phyloP scores from a whole-genome alignment of 163 green algal species.

The Chlamydomonas reinhardtii region DNA sequence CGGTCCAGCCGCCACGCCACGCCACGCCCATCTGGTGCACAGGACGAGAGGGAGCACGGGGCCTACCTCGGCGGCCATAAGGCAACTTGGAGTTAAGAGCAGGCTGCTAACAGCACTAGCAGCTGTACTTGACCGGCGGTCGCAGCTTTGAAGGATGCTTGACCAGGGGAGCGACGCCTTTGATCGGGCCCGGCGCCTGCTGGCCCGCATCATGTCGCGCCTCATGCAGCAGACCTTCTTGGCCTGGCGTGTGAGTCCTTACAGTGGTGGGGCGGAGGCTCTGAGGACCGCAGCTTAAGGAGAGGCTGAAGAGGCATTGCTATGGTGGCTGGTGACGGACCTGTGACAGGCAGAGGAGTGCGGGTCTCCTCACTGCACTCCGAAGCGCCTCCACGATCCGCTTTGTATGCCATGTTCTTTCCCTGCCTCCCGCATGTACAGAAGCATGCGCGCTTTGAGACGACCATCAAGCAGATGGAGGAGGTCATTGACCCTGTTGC shows the following conservation, averaged over 20 bases:
- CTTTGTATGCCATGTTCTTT: too few species aligned
- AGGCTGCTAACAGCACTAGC: too few species aligned
- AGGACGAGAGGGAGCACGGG: too few species aligned
- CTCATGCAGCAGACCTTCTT: background rate
- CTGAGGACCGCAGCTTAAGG: too few species aligned
- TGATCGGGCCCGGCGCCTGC: background rate
- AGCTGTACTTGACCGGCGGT: too few species aligned
- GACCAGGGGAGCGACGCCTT: background rate
- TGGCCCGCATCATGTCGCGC: background rate
- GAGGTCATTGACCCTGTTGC: constrained; percentile 23
- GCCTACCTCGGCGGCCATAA: too few species aligned
- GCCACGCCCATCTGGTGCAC: too few species aligned
- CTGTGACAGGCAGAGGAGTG: background rate
- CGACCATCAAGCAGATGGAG: constrained; percentile 3
- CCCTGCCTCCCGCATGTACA: background rate
- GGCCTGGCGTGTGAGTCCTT: background rate
- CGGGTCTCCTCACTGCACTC: too few species aligned
- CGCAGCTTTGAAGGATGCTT: background rate
- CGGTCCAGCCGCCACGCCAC: too few species aligned
- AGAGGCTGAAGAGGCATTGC: too few species aligned
- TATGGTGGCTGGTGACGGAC: background rate
- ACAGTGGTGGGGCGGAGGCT: background rate
- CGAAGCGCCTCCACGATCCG: too few species aligned
- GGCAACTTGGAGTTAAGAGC: too few species aligned
- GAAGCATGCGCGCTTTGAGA: constrained; percentile 13